Conservation (phyloP, 768 basidiomycete species). For the Epithele typhae region DNA sequence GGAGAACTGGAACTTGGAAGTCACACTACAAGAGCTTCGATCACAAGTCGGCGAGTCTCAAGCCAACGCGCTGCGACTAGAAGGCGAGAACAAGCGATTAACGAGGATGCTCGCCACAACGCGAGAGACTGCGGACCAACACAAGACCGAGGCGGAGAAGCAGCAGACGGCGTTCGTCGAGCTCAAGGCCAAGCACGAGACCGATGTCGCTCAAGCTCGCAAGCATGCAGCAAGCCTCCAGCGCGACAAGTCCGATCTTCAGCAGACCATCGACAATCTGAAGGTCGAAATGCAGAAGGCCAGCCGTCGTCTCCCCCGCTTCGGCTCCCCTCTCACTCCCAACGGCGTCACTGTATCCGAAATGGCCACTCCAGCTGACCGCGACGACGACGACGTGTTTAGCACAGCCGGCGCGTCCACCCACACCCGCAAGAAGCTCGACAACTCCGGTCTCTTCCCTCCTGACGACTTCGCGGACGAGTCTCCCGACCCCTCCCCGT, state of each 20-base stretch:
- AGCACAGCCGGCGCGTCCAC: slow-evolving; percentile 55
- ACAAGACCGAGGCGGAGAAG: slow-evolving; percentile 84
- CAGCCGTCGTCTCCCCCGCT: slow-evolving; percentile 56
- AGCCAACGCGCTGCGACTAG: slow-evolving; percentile 60
- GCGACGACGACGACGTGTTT: slow-evolving; percentile 66
- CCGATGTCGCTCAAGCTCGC: slow-evolving; percentile 87
- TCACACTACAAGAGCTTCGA: slow-evolving; percentile 82
- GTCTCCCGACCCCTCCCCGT: slow-evolving; percentile 57
- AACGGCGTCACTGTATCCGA: slow-evolving; percentile 35
- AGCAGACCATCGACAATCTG: slow-evolving; percentile 70
- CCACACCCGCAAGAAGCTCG: slow-evolving; percentile 53
- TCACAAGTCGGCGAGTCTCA: slow-evolving; percentile 64
- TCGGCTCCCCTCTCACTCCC: slow-evolving; percentile 73
- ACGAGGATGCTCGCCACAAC: slow-evolving; percentile 67
- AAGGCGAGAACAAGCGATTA: slow-evolving; percentile 80
- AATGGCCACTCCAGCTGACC: slow-evolving; percentile 49
- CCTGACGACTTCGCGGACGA: slow-evolving; percentile 46
- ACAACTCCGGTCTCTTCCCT: slow-evolving; percentile 46
- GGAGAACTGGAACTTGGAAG: slow-evolving; percentile 99
- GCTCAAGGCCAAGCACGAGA: slow-evolving; percentile 88
- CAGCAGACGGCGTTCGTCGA: slow-evolving; percentile 61
- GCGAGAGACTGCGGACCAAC: slow-evolving; percentile 73
- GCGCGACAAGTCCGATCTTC: slow-evolving; percentile 90
- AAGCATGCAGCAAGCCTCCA: slow-evolving; percentile 83
- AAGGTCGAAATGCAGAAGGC: slow-evolving; percentile 69